Base-by-base conservation (phyloP, 208 protist species). In the Tritrichomonas foetus region DNA sequence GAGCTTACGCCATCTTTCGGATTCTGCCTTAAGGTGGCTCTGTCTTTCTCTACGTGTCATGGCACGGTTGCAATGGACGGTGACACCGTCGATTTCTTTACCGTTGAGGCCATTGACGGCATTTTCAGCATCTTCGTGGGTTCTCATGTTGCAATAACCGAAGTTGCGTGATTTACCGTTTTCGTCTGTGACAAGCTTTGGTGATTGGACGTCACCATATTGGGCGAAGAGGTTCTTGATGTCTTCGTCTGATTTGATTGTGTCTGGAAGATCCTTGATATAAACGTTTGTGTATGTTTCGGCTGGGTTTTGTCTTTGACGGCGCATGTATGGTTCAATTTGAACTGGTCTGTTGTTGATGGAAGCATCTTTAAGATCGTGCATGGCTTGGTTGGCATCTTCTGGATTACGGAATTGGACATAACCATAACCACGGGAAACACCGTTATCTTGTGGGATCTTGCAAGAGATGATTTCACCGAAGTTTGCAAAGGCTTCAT, bases 91-190 rank as follows among this genome's bases (percentile, higher is more conserved):
- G 47, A 96, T 57, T 69, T 96, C 92, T 57, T 95, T 95, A 30
- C 95, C 96, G 94, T 97, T 96, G 55, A 97, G 93, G 36, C 47
- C 94, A 64, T 97, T 96, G 61, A 96, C 94, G 49, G 94, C 94
- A 39, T 93, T 82, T 44, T 55, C 41, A n/a, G 95, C 95, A 30
- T 92, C 39, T 49, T 95, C 94, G 74, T 95, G 84, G 3, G 44
- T 44, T 96, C 97, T 96, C 96, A 98, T 99, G 96, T 98, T 99
- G 94, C 98, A 98, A 95, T 99, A 99, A 94, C 97, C 98, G 94
- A 99, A 99, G 82, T 97, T 97, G 16, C 97, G 97, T 33, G 97
- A 98, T 61, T 96, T 98, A 66, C 97, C 97, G 36, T 98, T 97
- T 82, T 97, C 96, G 82, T 98, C 96, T 93, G 94, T 95, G 66